A percentile compares a stretch with the other conserved stretches of the same genome.
Evolutionary conservation across 2,329 filamentous ascomycete species (phyloP).

Genomic region (Verticillium zaregamsianum): DNA sequence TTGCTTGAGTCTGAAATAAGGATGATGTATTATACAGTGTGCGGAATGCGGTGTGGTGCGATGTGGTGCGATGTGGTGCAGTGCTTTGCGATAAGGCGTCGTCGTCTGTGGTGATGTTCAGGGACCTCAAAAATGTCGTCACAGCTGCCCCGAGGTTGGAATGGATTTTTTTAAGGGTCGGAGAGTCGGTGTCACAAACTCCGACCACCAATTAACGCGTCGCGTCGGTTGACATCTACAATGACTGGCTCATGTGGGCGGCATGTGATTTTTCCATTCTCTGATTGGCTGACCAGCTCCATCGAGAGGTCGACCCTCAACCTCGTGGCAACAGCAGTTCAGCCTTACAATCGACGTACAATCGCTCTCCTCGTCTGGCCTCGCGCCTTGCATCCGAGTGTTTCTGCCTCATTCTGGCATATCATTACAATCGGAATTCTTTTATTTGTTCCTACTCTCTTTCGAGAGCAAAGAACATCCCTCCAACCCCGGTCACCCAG

Average conservation of each 20-base stretch:
- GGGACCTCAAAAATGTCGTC: background rate
- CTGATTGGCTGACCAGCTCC: background rate
- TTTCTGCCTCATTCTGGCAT: background rate
- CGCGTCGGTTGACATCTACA: background rate
- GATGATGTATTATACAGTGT: background rate
- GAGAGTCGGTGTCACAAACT: background rate
- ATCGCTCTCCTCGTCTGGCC: background rate
- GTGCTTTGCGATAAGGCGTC: background rate
- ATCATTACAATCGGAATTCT: background rate
- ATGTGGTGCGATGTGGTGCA: background rate
- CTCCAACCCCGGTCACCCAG: background rate
- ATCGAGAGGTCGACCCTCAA: background rate
- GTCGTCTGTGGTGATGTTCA: background rate
- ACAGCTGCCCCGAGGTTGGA: background rate
- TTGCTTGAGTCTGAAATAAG: background rate
- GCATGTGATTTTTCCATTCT: background rate
- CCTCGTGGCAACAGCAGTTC: background rate
- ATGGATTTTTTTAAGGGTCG: background rate
- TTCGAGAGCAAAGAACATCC: background rate
- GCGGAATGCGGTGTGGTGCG: background rate
- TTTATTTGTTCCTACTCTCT: background rate
- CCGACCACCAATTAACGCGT: background rate
- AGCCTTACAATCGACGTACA: background rate
- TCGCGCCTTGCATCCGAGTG: background rate
- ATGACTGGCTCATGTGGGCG: background rate